These are phyloP conservation scores for Dioscorea dumetorum DNA, from an alignment of 106 monocot species.

Conservation along the genomic window DNA sequence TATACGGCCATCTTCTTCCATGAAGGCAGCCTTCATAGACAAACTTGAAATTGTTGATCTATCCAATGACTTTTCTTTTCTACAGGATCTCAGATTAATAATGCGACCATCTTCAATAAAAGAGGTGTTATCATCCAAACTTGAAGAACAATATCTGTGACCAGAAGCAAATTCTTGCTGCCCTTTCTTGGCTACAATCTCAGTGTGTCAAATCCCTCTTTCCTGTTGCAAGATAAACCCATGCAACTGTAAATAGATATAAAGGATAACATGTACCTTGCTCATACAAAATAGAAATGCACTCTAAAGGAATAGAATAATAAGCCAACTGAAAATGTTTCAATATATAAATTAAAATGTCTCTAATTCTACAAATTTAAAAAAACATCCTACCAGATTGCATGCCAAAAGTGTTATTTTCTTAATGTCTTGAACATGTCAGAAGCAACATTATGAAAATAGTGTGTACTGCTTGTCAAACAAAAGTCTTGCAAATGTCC, in stretches of 20 bases:
- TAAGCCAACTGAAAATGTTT: no score
- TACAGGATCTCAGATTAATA: not conserved
- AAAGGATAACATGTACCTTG: not conserved
- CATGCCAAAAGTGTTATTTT: no score
- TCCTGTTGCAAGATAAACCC: conserved; percentile 26
- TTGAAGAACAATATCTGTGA: not conserved
- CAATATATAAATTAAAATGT: no score
- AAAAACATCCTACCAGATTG: no score
- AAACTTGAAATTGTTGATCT: not conserved
- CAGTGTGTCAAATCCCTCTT: conserved; percentile 34
- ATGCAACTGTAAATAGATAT: not conserved
- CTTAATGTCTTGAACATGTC: no score
- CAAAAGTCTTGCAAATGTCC: no score
- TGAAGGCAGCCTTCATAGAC: not conserved
- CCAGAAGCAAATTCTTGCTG: conserved; percentile 10
- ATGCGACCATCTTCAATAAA: not conserved
- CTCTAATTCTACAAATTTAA: no score
- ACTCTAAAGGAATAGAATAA: no score
- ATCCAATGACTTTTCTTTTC: not conserved
- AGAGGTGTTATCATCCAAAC: not conserved
- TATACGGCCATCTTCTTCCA: not conserved
- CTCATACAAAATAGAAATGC: not conserved
- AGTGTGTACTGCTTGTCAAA: no score
- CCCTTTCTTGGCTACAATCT: conserved; percentile 31
- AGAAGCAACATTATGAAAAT: no score